These are phyloP conservation scores for Pythium phragmitis DNA, from an alignment of 352 stramenopile species.

Conservation along the genomic window DNA sequence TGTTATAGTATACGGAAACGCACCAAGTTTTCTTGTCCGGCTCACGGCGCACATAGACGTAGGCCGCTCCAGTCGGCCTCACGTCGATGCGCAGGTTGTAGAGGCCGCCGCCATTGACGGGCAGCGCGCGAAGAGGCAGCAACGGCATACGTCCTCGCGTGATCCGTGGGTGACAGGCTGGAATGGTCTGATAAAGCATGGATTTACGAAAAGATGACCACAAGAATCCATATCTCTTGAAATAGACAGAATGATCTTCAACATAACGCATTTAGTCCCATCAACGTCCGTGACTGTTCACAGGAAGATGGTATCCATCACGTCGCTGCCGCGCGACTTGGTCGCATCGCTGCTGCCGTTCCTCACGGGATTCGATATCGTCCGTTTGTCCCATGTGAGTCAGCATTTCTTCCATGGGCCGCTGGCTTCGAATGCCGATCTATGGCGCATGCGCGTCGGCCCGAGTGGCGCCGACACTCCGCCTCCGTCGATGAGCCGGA, in stretches of 20 bases:
- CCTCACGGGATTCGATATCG: constrained; percentile 16
- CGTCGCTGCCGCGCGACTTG: constrained; percentile 3
- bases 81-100: constrained; percentile 13
- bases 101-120: constrained; percentile 11
- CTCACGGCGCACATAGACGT: constrained; percentile 21
- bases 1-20: not conserved
- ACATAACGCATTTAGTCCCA: not conserved
- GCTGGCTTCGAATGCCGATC: not conserved
- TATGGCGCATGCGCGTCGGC: not conserved
- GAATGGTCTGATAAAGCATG: too few species aligned
- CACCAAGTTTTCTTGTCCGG: constrained; percentile 17
- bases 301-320: not conserved
- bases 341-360: constrained; percentile 7
- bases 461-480: too few species aligned
- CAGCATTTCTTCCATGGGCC: not conserved
- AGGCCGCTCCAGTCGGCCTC: constrained; percentile 7
- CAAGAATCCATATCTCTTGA: too few species aligned
- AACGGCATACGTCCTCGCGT: not conserved
- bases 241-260: too few species aligned
- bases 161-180: too few species aligned
- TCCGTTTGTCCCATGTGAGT: constrained; percentile 7
- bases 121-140: constrained; percentile 17
- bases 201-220: too few species aligned
- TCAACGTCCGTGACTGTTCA: not conserved
- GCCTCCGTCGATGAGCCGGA: not conserved